Percentiles rank a stretch among this genome's conserved stretches.
These are phyloP conservation scores for Nitzschia putrida DNA, from an alignment of 108 stramenopile species.

Conservation along the genomic window DNA sequence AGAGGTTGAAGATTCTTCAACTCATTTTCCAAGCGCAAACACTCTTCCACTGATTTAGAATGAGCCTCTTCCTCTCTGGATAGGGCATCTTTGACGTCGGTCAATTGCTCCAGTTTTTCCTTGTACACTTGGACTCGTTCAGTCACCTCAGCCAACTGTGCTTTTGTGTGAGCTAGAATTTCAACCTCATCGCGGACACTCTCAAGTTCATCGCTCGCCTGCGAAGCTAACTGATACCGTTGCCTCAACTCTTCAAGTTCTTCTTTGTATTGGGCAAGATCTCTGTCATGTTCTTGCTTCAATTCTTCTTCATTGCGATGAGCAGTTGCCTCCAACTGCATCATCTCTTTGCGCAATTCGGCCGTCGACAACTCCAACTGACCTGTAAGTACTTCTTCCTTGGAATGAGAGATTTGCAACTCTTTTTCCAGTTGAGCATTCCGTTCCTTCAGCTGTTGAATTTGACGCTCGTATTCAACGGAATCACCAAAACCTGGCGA, in stretches of 20 bases:
- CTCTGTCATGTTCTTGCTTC: constrained; percentile 34
- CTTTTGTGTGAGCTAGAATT: constrained; percentile 58
- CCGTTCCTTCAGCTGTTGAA: constrained; percentile 34
- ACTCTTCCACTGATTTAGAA: constrained; percentile 67
- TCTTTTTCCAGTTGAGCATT: constrained; percentile 45
- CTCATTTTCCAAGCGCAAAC: constrained; percentile 72
- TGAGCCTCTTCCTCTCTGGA: constrained; percentile 80
- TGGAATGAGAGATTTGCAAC: constrained; percentile 37
- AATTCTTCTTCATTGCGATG: constrained; percentile 39
- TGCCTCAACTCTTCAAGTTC: constrained; percentile 45
- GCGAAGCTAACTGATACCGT: constrained; percentile 20
- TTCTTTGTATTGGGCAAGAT: constrained; percentile 39
- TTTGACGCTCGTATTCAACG: constrained; percentile 32
- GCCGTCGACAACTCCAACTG: constrained; percentile 57
- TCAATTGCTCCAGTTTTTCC: constrained; percentile 62
- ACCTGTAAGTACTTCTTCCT: constrained; percentile 49
- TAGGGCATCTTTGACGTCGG: constrained; percentile 72
- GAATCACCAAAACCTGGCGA: constrained; percentile 46
- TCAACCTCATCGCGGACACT: constrained; percentile 77
- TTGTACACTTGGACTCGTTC: constrained; percentile 68
- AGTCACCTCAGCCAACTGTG: constrained; percentile 52
- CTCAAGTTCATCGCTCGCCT: constrained; percentile 54
- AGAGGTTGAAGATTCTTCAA: constrained; percentile 61
- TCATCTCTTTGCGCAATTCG: constrained; percentile 63
- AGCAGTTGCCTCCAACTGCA: constrained; percentile 59